Percentiles rank a stretch among this genome's conserved stretches.
Conservation (phyloP, 441 rosid genomes). For the Syzygium syzygioides region DNA sequence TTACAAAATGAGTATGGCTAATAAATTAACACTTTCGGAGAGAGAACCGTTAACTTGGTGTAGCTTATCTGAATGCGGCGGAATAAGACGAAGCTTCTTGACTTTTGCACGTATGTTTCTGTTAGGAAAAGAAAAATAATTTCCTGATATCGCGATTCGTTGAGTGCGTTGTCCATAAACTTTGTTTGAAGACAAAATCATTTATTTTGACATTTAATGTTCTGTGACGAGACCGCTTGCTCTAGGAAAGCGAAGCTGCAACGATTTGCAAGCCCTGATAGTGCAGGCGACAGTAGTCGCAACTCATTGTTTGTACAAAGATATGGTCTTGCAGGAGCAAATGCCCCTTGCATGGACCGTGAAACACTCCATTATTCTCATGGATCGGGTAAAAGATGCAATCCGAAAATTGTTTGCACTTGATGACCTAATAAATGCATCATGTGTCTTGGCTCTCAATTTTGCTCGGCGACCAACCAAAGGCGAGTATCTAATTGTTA, state of each 20-base stretch:
- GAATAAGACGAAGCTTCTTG: background rate
- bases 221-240: background rate
- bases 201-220: background rate
- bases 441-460: too few relatives aligned
- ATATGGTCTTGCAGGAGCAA: background rate
- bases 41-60: background rate
- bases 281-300: background rate
- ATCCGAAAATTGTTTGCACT: background rate
- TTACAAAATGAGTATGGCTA: background rate
- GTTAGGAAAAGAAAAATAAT: background rate
- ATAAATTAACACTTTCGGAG: background rate
- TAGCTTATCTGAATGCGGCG: background rate
- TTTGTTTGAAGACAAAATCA: background rate
- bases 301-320: background rate
- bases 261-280: background rate
- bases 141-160: background rate
- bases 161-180: background rate
- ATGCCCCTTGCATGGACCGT: background rate
- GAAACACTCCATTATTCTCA: background rate
- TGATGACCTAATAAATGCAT: too few relatives aligned
- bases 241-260: background rate
- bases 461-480: too few relatives aligned
- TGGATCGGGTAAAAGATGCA: background rate
- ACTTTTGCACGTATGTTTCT: background rate
- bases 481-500: too few relatives aligned